Evolutionary conservation across 768 basidiomycete genomes (phyloP).

Genomic region (Agrocybe pediades): DNA sequence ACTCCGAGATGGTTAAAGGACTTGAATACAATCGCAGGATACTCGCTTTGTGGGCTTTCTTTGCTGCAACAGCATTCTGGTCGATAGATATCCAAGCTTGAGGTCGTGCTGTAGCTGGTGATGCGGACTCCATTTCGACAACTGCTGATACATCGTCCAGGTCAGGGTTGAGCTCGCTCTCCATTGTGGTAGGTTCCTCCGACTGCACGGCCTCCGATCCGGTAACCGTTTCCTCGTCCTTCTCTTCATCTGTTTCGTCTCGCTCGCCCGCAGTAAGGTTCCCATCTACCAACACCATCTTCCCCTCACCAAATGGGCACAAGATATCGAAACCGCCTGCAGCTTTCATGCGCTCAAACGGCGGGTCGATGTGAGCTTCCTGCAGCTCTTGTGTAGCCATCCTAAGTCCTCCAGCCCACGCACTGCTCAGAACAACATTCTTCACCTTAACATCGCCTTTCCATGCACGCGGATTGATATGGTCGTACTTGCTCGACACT

Average conservation of each 20-base stretch:
- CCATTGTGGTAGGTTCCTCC: too few relatives aligned
- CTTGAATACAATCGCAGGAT: slow-evolving; percentile 9
- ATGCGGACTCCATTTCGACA: neutral
- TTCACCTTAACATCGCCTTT: slow-evolving; percentile 17
- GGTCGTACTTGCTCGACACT: neutral
- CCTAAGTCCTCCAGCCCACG: slow-evolving; percentile 12
- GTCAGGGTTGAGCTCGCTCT: slow-evolving; percentile 5
- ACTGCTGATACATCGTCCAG: slow-evolving; percentile 8
- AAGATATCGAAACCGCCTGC: slow-evolving; percentile 3
- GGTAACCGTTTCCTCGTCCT: neutral
- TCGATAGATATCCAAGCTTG: slow-evolving; percentile 3
- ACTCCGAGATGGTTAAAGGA: slow-evolving; percentile 9
- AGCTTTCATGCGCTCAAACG: neutral
- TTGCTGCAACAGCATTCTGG: neutral
- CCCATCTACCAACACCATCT: slow-evolving; percentile 10
- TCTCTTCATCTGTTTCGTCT: slow-evolving; percentile 11
- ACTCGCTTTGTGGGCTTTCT: slow-evolving; percentile 14
- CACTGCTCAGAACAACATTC: slow-evolving; percentile 8
- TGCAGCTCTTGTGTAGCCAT: neutral
- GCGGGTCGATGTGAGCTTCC: neutral
- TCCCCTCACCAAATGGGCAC: slow-evolving; percentile 5
- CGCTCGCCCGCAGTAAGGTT: slow-evolving; percentile 3
- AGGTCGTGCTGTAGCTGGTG: neutral
- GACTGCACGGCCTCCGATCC: too few relatives aligned
- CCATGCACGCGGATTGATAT: slow-evolving; percentile 18